Conservation (phyloP, 2,329 filamentous ascomycete species). For the Laburnicola sp. region DNA sequence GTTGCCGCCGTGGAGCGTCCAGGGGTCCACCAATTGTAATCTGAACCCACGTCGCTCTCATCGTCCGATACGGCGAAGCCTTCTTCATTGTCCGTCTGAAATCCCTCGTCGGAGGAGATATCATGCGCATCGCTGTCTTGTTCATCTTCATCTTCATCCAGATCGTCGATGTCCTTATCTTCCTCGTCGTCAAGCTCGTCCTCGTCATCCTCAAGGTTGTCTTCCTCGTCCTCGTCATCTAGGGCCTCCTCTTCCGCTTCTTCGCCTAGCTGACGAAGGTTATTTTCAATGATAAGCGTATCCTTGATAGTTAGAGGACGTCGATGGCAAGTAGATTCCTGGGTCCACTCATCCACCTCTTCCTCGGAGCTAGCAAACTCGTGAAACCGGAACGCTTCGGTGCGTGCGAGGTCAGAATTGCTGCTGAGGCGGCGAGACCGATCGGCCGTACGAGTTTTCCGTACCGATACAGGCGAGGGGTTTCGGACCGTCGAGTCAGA, state of each 20-base stretch:
- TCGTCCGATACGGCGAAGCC: conserved; percentile 72
- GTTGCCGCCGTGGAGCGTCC: conserved; percentile 56
- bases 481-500: conserved; percentile 57
- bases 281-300: conserved; percentile 85
- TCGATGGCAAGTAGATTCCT: conserved; percentile 65
- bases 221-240: conserved; percentile 60
- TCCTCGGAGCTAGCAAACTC: conserved; percentile 88
- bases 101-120: conserved; percentile 63
- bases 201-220: conserved; percentile 28
- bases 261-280: conserved; percentile 79
- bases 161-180: conserved; percentile 45
- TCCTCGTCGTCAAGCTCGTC: conserved; percentile 57
- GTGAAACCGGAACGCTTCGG: conserved; percentile 70
- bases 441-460: conserved; percentile 42
- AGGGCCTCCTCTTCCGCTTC: conserved; percentile 90
- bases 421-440: conserved; percentile 41
- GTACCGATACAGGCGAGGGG: conserved; percentile 50
- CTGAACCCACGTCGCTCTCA: conserved; percentile 65
- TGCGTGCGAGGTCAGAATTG: conserved; percentile 51
- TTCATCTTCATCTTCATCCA: conserved; percentile 46
- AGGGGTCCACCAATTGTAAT: conserved; percentile 67
- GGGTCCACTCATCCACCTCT: conserved; percentile 90
- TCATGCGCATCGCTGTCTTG: conserved; percentile 38
- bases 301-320: conserved; percentile 84
- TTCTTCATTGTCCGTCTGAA: conserved; percentile 78